Evolutionary conservation across 176 grass and related monocot genomes (phyloP), one percentile per base, ranked within the genome.

Genomic region (Avena sativa): DNA sequence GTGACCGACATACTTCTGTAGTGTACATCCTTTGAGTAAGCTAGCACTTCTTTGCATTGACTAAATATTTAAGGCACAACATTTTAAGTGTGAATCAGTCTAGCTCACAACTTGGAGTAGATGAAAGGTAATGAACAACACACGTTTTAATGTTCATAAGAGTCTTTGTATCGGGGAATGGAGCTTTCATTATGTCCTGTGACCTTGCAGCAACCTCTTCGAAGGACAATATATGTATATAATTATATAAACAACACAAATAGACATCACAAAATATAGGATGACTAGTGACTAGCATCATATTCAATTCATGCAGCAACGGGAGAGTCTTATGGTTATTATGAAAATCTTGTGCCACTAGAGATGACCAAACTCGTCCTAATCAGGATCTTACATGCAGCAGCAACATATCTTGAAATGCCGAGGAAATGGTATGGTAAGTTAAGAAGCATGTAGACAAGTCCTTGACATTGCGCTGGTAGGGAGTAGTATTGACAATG

Each of bases 381-480:
- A 38, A 16, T n/a, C 30, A 81, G 23, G 20, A 23, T 55, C 12
- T 23, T 5, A 16, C 10, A 59, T 79, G 80, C 50, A 87, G 71
- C 30, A 81, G 86, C 2, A 84, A 53, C 81, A 53, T 96, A 96
- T 94, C 94, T 99, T 91, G 92, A 87, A 90, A 91, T 11, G 89
- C 90, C 46, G 91, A 89, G 40, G 90, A 93, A 70, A 99, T 85
- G 61, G 76, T 83, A 72, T 99, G 97, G 75, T 94, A 99, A 64
- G 97, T 99, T 87, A 99, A 78, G 89, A 99, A 99, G 86, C 94
- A 94, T 20, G 90, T 81, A 67, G 86, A 91, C 64, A 93, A 85
- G 38, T 93, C 90, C 56, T 94, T 95, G 84, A 89, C 84, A 14
- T 82, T 95, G 83, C 78, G 83, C 71, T 87, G 89, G 66, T 89